Evolutionary conservation across 2,329 filamentous ascomycete genomes (phyloP).

Genomic region (Orbilia blumenaviensis): DNA sequence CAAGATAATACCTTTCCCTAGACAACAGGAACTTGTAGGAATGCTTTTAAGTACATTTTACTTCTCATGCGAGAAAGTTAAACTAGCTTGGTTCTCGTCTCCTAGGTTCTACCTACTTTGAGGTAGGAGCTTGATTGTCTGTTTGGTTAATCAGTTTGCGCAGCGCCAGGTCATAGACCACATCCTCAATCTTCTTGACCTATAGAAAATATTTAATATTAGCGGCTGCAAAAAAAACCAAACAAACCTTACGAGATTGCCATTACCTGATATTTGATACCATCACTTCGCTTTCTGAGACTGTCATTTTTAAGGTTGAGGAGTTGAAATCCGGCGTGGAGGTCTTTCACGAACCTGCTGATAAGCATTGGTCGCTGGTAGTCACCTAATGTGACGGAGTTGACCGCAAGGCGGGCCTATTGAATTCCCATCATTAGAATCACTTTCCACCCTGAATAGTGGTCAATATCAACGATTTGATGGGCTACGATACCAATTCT

Average conservation of each 20-base stretch:
- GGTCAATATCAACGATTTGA: not conserved
- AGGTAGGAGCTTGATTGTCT: conserved; percentile 57
- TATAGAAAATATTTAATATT: conserved; percentile 55
- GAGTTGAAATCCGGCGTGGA: conserved; percentile 95
- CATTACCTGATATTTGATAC: conserved; percentile 84
- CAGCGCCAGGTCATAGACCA: conserved; percentile 93
- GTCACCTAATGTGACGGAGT: conserved; percentile 91
- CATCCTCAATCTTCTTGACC: conserved; percentile 97
- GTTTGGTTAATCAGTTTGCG: conserved; percentile 75
- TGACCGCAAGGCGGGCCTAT: conserved; percentile 84
- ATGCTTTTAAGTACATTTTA: not conserved
- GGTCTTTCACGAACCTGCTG: conserved; percentile 89
- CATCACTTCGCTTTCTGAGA: conserved; percentile 85
- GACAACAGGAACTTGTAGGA: not conserved
- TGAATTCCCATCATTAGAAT: not conserved
- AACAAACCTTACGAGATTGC: conserved; percentile 5
- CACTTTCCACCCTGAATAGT: not conserved
- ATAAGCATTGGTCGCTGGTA: conserved; percentile 86
- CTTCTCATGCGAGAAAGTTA: no score
- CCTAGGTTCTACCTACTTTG: not conserved
- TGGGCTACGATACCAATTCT: conserved; percentile 70
- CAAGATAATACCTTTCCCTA: no score
- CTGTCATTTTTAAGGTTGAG: conserved; percentile 97
- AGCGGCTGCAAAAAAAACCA: conserved; percentile 2
- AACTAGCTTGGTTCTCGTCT: no score